Conservation (phyloP, 495 filamentous ascomycete genomes). For the Penicillium malachiteum region DNA sequence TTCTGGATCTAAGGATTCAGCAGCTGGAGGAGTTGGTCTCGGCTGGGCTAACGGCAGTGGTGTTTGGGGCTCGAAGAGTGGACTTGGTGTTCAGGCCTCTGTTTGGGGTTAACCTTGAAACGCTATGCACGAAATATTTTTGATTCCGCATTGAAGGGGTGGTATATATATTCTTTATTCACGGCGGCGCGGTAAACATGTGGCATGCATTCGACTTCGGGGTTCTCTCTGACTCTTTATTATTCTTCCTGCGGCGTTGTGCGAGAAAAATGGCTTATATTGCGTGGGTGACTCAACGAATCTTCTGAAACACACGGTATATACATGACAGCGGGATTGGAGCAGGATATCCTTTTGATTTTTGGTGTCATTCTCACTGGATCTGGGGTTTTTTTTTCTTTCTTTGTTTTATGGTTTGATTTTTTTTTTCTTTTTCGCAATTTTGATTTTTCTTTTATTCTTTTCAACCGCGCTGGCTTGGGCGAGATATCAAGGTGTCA, state of each 20-base stretch:
- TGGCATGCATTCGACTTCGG: constrained; percentile 17
- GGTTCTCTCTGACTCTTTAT: not conserved
- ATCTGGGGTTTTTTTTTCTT: constrained; percentile 5
- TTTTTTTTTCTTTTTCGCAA: constrained; percentile 8
- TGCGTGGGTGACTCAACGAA: constrained; percentile 9
- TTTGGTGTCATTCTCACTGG: constrained; percentile 1
- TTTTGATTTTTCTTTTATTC: constrained; percentile 2
- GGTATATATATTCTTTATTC: not conserved
- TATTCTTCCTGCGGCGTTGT: constrained; percentile 16
- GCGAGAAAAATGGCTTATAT: constrained; percentile 15
- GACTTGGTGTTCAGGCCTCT: constrained; percentile 69
- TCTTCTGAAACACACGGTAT: constrained; percentile 12
- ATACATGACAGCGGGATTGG: constrained; percentile 13
- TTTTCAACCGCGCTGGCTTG: constrained; percentile 11
- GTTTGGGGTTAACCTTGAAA: constrained; percentile 74
- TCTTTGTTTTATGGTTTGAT: constrained; percentile 12
- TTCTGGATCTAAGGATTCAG: constrained; percentile 45
- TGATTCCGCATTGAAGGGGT: constrained; percentile 7
- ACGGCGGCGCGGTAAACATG: constrained; percentile 1
- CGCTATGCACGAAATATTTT: not conserved
- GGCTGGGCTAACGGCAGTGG: constrained; percentile 73
- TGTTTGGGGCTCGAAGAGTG: constrained; percentile 73
- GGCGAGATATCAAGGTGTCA: constrained; percentile 9
- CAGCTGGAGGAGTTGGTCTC: constrained; percentile 48
- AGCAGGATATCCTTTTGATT: not conserved